Base-by-base conservation (phyloP, 2,329 filamentous ascomycete species). In the Fusarium sp. region DNA sequence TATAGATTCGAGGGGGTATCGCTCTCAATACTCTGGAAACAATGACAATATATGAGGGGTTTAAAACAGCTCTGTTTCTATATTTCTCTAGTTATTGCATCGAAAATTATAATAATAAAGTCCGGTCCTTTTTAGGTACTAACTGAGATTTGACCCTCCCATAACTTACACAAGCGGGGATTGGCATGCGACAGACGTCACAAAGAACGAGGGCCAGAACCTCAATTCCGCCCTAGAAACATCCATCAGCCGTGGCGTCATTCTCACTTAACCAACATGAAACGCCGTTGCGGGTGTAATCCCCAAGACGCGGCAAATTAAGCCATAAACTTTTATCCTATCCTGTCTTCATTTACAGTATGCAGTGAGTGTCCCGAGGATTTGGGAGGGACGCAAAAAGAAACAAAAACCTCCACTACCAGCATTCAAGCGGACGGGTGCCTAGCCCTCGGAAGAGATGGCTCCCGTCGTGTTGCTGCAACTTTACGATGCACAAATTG, bases 361-460 rank as follows among this genome's bases (percentile, higher is more conserved):
- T 8, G 18, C 41, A 47, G 44, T 47, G 13, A 42, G 36, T 36
- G 47, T 51, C 33, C 70, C 59, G 41, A 45, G 42, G 42, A 63
- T 36, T 41, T 36, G 56, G 59, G 57, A 63, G 56, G 14, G 22
- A 64, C 36, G 42, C 17, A 66, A 71, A 69, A 65, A 68, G 63
- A 67, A 58, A 69, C 68, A 74, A 60, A 67, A 57, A 45, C 51
- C 39, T 59, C 52, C 59, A 58, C 52, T 65, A 52, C 42, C 17
- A 35, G 36, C 59, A 71, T 77, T 69, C 58, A 76, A 74, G 67
- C 73, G 67, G 78, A 77, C 70, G 69, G 76, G 69, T 75, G 73
- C 51, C 58, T 64, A 36, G 35, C 41, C 44, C 35, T 48, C 51
- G 66, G 67, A 58, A 75, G 59, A 69, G 52, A 63, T 68, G 64